Evolutionary conservation across 306 rosid species (phyloP), one percentile per base, ranked within the genome.

Genomic region (Rubus idaeus): DNA sequence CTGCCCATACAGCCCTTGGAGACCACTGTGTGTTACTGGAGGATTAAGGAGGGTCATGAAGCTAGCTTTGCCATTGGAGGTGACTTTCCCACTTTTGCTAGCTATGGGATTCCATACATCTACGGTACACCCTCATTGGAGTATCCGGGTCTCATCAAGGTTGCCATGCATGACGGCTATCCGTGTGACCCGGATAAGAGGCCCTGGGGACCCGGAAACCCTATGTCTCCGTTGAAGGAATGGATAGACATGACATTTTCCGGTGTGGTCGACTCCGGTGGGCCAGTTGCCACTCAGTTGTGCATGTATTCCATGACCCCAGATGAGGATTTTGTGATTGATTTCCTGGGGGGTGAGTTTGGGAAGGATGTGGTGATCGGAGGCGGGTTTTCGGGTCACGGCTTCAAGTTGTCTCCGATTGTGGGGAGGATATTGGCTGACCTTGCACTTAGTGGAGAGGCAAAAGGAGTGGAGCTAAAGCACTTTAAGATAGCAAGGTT

Each of bases 361-460:
- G 90, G 75, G 64, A 86, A 86, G 60, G 91, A 89, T 65, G 91
- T 95, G 62, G 91, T 92, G 63, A 17, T 92, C 1, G 99, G 99
- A 6, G 96, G 86, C 0, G 99, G 99, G 66, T 95, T 95, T 80
- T 95, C 97, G 0, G 99, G 99, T 64, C 97, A 95, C 13, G 99
- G 99, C 30, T 92, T 95, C 78, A 95, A 95, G 92, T 86, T 95
- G 97, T 84, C 90, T 26, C 99, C 97, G 6, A 89, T 75, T 10
- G 75, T 95, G 58, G 99, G 97, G 37, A 75, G 86, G 87, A 78
- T 87, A 2, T 50, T 95, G 85, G 82, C 85, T 0, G 92, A 92
- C 23, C 87, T 95, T 51, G 96, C 64, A 26, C 62, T 81, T 21
- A 76, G 53, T 1, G 99, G 97, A 63, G 87, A 65, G 23, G 70